phyloP scores from a whole-genome alignment of 164 flowering plant species.

The Houttuynia cordata region DNA sequence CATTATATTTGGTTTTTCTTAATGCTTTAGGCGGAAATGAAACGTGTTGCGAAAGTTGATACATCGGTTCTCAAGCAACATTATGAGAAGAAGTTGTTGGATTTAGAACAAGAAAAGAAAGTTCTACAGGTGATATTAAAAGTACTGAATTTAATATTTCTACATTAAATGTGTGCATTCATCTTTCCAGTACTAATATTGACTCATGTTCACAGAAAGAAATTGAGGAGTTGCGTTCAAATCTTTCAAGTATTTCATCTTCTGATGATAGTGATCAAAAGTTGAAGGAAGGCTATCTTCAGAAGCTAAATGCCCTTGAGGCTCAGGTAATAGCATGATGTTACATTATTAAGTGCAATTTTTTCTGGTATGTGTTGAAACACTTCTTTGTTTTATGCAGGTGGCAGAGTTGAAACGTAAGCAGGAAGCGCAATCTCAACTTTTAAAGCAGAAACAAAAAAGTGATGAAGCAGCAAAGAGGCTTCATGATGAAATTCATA shows the following conservation, averaged over 20 bases:
- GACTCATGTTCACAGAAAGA: constrained; percentile 52
- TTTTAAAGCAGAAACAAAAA: constrained; percentile 87
- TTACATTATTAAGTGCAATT: neutral
- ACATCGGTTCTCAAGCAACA: constrained; percentile 82
- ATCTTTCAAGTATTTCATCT: constrained; percentile 62
- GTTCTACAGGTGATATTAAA: constrained; percentile 42
- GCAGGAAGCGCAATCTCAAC: constrained; percentile 95
- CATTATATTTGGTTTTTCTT: neutral
- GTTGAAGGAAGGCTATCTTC: constrained; percentile 83
- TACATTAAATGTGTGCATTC: neutral
- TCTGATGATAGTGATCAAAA: constrained; percentile 83
- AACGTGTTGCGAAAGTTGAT: constrained; percentile 47
- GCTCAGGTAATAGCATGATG: constrained; percentile 44
- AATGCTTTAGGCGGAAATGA: constrained; percentile 86
- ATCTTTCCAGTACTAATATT: neutral
- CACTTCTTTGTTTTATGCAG: constrained; percentile 24
- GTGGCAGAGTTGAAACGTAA: constrained; percentile 90
- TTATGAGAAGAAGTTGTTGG: constrained; percentile 88
- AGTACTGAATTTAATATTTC: neutral
- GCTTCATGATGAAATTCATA: constrained; percentile 94
- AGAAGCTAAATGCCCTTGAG: constrained; percentile 76
- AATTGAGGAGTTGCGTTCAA: constrained; percentile 60
- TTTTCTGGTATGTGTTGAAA: neutral
- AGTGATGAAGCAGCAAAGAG: constrained; percentile 93
- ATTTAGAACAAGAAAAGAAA: constrained; percentile 78